Evolutionary conservation across 2,329 filamentous ascomycete genomes (phyloP), one percentile per base, ranked within the genome.

Genomic region (Scedosporium minutisporum): DNA sequence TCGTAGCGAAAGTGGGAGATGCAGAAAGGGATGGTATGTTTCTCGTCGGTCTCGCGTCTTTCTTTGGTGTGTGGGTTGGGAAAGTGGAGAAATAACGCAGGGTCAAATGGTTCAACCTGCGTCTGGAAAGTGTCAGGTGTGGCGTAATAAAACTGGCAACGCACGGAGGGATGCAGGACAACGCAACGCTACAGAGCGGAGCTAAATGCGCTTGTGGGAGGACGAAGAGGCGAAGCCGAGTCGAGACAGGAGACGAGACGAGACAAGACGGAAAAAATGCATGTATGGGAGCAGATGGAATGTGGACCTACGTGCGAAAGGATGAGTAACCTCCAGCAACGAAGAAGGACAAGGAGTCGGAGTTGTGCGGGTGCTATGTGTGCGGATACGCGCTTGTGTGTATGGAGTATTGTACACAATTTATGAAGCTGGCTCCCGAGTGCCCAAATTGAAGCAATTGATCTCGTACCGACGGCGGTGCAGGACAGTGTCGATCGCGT

Each of bases 111-210:
- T 55, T 27, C 51, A 55, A 55, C 12, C 51, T 55, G 51, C 51
- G 51, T 55, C 51, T 55, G 23, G 51, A 55, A 55, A 55, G 51
- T 55, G 51, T 55, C 51, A 55, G 51, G 51, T 55, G 51, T 55
- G 51, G 51, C 51, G 51, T 25, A 55, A 55, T 55, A 55, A 55
- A 55, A 55, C 51, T 55, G 7, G 51, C 18, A 38, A 55, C 51
- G 51, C 51, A 55, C 51, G 51, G 51, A 23, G 51, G 23, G 51
- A 23, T 23, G 51, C 51, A 55, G 51, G 51, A 23, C 51, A 25
- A 55, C 18, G 51, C 51, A 55, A 55, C 51, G 51, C 51, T 55
- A 27, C 23, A 16, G 21, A 27, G 48, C 51, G 51, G 51, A 55
- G 51, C 51, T 9, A 23, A 55, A 23, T 23, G 23, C 21, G 51